These are phyloP conservation scores for Euphorbia tirucalli DNA, from an alignment of 345 rosid species.

Conservation along the genomic window DNA sequence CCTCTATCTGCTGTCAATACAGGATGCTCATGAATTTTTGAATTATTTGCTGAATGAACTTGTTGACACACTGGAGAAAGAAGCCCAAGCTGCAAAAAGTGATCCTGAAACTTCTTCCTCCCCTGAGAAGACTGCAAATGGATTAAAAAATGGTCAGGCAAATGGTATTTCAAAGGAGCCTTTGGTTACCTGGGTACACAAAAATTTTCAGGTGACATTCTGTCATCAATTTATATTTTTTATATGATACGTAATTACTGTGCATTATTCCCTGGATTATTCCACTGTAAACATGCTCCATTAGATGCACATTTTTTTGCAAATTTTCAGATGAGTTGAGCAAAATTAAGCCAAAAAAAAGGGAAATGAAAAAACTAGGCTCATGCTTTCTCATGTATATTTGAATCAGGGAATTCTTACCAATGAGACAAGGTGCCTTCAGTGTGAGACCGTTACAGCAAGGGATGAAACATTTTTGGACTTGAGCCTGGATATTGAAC, in stretches of 20 bases:
- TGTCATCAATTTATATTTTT: background rate
- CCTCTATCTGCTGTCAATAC: slow-evolving; percentile 17
- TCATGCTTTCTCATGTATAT: slow-evolving; percentile 18
- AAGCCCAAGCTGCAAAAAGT: slow-evolving; percentile 72
- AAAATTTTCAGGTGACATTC: slow-evolving; percentile 77
- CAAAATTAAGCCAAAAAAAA: background rate
- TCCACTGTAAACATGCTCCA: background rate
- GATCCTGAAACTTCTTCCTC: slow-evolving; percentile 75
- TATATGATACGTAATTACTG: background rate
- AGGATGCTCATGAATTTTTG: slow-evolving; percentile 99
- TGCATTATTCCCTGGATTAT: background rate
- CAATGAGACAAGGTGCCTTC: slow-evolving; percentile 95
- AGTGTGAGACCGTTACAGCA: slow-evolving; percentile 96
- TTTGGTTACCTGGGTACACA: slow-evolving; percentile 96
- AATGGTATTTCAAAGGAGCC: slow-evolving; percentile 90
- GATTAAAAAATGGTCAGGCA: slow-evolving; percentile 52
- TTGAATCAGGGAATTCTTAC: slow-evolving; percentile 87
- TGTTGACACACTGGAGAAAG: slow-evolving; percentile 97
- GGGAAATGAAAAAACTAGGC: slow-evolving; percentile 4
- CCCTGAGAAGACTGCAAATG: slow-evolving; percentile 76
- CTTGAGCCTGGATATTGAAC: slow-evolving; percentile 98
- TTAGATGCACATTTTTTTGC: background rate
- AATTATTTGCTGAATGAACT: slow-evolving; percentile 97
- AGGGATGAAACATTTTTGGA: slow-evolving; percentile 98
- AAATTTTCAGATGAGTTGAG: background rate